Percentiles rank a stretch among this genome's conserved stretches.
These are phyloP conservation scores for Priceomyces haplophilus DNA, from an alignment of 805 yeast genomes.

Conservation along the genomic window DNA sequence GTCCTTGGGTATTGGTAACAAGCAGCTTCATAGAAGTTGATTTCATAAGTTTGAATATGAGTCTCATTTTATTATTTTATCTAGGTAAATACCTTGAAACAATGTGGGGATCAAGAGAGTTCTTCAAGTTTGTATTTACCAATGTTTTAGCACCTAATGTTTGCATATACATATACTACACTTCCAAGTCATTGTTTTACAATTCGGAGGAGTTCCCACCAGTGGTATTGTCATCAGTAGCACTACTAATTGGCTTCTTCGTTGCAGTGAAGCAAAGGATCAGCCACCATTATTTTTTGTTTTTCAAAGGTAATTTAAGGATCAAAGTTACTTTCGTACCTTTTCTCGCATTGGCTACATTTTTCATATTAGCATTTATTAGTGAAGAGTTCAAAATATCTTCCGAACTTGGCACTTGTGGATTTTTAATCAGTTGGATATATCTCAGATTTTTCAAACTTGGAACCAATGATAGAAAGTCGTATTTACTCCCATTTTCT, in stretches of 20 bases:
- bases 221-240: conserved; percentile 52
- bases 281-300: conserved; percentile 55
- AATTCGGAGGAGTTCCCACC: conserved; percentile 29
- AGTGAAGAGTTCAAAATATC: conserved; percentile 28
- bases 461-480: conserved; percentile 42
- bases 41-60: conserved; percentile 33
- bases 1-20: conserved; percentile 53
- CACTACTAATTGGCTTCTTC: conserved; percentile 54
- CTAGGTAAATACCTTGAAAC: conserved; percentile 65
- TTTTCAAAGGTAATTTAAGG: conserved; percentile 46
- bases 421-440: conserved; percentile 38
- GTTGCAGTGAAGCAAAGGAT: conserved; percentile 66
- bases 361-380: conserved; percentile 21
- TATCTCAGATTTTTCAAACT: conserved; percentile 38
- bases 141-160: conserved; percentile 36
- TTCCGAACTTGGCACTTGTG: conserved; percentile 22
- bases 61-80: conserved; percentile 40
- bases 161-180: conserved; percentile 26
- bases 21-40: conserved; percentile 46
- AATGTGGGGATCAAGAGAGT: conserved; percentile 59
- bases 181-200: conserved; percentile 12
- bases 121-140: conserved; percentile 44
- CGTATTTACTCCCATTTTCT: conserved; percentile 38
- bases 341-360: conserved; percentile 25
- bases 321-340: conserved; percentile 42